phyloP scores from a whole-genome alignment of 1,284 basidiomycete genomes.

The Puccinia triticina region DNA sequence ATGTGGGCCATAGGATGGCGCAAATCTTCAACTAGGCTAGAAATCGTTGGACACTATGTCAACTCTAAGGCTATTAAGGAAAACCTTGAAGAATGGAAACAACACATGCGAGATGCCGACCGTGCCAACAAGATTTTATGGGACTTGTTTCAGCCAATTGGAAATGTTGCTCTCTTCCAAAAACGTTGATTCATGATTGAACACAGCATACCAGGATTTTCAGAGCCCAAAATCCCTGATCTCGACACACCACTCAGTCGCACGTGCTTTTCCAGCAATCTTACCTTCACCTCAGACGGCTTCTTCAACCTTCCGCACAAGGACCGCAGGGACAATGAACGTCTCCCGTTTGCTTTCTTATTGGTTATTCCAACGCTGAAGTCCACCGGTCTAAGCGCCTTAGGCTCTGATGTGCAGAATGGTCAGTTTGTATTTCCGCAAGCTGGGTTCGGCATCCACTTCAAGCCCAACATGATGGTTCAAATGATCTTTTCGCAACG shows the following conservation, averaged over 20 bases:
- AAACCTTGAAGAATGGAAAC: background rate
- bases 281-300: background rate
- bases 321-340: background rate
- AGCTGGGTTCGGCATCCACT: background rate
- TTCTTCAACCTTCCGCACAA: background rate
- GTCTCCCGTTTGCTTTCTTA: background rate
- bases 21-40: background rate
- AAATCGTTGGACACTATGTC: background rate
- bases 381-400: background rate
- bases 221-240: background rate
- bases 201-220: background rate
- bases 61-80: background rate
- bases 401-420: background rate
- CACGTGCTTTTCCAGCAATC: background rate
- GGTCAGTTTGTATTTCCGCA: slow-evolving; percentile 4
- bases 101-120: background rate
- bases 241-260: background rate
- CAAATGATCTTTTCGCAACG: background rate
- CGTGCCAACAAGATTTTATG: background rate
- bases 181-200: background rate
- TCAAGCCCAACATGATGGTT: background rate
- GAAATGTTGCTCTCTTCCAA: background rate
- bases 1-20: background rate
- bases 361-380: background rate
- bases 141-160: background rate